phyloP scores from a whole-genome alignment of 2,329 filamentous ascomycete genomes.

The Ambrosiella cleistominuta region DNA sequence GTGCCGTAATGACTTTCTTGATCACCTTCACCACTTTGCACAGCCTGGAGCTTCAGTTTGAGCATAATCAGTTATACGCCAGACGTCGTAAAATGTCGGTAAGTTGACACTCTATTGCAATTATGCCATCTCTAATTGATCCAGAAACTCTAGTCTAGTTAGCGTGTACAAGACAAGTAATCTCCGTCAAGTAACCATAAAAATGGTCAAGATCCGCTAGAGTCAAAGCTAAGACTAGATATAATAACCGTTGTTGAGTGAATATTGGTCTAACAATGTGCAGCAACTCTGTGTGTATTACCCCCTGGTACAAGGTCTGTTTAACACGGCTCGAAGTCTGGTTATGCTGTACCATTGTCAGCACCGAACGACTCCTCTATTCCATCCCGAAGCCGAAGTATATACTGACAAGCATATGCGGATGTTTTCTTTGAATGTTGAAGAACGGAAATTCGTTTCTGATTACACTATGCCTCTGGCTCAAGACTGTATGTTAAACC shows the following conservation, averaged over 20 bases:
- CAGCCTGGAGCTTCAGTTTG: conserved; percentile 1
- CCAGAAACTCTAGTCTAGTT: not conserved
- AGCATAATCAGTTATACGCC: not conserved
- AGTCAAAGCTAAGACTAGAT: not conserved
- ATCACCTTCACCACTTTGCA: conserved; percentile 2
- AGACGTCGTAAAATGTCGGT: not conserved
- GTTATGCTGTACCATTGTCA: conserved; percentile 6
- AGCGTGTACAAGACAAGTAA: not conserved
- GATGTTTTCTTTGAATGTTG: not conserved
- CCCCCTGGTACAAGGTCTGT: not conserved
- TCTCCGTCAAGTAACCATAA: not conserved
- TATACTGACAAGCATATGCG: not conserved
- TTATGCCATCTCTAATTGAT: not conserved
- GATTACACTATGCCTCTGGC: not conserved
- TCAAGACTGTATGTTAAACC: not conserved
- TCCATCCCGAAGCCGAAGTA: not conserved
- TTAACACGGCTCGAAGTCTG: not conserved
- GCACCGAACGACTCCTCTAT: not conserved
- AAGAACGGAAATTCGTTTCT: not conserved
- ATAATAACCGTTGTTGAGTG: not conserved
- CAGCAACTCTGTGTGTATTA: conserved; percentile 1
- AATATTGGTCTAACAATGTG: not conserved
- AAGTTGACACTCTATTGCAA: not conserved
- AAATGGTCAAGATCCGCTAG: not conserved
- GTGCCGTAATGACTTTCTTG: not conserved